phyloP scores from a whole-genome alignment of 2,329 filamentous ascomycete genomes.

The Ophiocordyceps robertsii region DNA sequence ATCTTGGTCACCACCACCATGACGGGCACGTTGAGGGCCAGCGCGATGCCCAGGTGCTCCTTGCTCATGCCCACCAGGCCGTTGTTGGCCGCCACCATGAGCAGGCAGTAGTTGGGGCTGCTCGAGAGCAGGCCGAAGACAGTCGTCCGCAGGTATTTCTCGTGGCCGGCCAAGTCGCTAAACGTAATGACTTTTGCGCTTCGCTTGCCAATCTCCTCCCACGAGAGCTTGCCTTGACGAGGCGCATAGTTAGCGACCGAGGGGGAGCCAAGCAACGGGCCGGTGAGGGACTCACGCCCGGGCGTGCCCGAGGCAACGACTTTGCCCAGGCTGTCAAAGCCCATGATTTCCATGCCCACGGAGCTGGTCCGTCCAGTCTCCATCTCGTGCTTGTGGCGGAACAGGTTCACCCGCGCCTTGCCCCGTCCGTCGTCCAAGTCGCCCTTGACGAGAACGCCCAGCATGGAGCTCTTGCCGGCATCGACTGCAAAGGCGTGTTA shows the following conservation, averaged over 20 bases:
- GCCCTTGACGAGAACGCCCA: slow-evolving; percentile 91
- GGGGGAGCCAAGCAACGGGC: too few species aligned
- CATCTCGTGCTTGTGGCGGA: slow-evolving; percentile 95
- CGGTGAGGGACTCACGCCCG: slow-evolving; percentile 48
- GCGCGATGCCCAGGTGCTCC: slow-evolving; percentile 88
- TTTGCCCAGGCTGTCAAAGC: slow-evolving; percentile 77
- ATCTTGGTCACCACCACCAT: slow-evolving; percentile 99
- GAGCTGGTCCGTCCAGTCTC: slow-evolving; percentile 92
- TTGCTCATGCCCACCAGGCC: slow-evolving; percentile 96
- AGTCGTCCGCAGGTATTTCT: slow-evolving; percentile 87
- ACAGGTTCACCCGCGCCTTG: slow-evolving; percentile 86
- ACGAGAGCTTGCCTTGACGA: slow-evolving; percentile 52
- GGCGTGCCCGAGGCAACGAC: slow-evolving; percentile 72
- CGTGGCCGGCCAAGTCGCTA: slow-evolving; percentile 88
- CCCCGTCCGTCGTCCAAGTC: slow-evolving; percentile 89
- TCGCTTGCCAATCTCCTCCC: slow-evolving; percentile 94
- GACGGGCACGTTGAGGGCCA: slow-evolving; percentile 90
- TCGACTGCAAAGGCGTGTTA: slow-evolving; percentile 45
- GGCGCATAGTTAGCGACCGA: too few species aligned
- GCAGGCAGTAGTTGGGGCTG: slow-evolving; percentile 90
- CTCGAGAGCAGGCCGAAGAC: slow-evolving; percentile 91
- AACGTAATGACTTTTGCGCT: slow-evolving; percentile 96
- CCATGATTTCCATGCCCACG: slow-evolving; percentile 98
- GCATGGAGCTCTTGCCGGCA: slow-evolving; percentile 90
- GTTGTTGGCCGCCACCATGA: slow-evolving; percentile 98